These are phyloP conservation scores for Leucosporidium creatinivorum DNA, from an alignment of 768 basidiomycete species.

Conservation along the genomic window DNA sequence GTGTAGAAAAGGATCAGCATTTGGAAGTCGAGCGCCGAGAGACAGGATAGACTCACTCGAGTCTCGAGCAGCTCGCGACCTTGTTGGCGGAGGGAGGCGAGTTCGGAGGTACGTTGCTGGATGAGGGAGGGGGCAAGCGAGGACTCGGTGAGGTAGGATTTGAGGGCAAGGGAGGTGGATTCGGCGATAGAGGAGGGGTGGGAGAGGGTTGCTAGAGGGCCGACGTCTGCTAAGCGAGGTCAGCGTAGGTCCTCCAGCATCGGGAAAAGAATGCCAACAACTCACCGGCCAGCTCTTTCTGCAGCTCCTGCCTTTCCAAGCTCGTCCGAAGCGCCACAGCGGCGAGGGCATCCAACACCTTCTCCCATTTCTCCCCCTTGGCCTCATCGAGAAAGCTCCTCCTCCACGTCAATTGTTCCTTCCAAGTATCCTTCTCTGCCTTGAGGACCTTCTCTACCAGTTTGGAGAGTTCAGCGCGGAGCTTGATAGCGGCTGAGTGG, in stretches of 20 bases:
- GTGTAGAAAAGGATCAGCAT: not conserved
- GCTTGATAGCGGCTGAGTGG: not conserved
- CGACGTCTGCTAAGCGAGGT: too few relatives aligned
- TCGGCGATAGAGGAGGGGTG: too few relatives aligned
- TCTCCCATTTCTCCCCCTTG: slow-evolving; percentile 54
- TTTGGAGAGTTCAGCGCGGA: not conserved
- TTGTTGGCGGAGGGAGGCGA: not conserved
- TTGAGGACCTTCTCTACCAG: not conserved
- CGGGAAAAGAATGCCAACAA: not conserved
- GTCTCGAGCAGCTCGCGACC: not conserved
- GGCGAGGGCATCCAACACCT: not conserved
- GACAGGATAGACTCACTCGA: not conserved
- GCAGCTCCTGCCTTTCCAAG: not conserved
- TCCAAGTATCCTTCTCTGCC: not conserved
- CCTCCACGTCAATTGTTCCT: slow-evolving; percentile 7
- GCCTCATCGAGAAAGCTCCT: slow-evolving; percentile 13
- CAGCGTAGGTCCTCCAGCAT: too few relatives aligned
- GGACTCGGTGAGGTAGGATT: not conserved
- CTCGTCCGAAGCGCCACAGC: not conserved
- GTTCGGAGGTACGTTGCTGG: not conserved
- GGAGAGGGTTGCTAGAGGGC: too few relatives aligned
- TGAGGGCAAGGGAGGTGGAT: not conserved
- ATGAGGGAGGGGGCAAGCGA: not conserved
- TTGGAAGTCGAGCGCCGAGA: not conserved
- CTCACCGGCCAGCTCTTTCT: not conserved